These are phyloP conservation scores for Talaromyces sp. DNA, from an alignment of 2,329 filamentous ascomycete genomes.

Conservation along the genomic window DNA sequence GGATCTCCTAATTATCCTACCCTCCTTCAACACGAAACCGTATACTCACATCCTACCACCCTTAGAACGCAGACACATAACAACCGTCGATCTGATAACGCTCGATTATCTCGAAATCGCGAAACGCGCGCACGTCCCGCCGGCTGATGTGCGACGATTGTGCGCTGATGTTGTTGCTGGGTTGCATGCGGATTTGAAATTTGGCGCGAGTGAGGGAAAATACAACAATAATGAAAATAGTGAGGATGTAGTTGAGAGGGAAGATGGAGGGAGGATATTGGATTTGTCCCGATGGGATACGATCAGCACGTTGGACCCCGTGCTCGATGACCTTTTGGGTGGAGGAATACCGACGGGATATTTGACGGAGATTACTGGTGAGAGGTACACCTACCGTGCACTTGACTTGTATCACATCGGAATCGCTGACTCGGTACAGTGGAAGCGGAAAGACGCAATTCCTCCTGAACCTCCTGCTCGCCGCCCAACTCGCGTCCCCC, in stretches of 20 bases:
- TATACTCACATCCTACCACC: conserved; percentile 73
- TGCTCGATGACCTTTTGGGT: conserved; percentile 66
- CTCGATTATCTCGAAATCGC: conserved; percentile 79
- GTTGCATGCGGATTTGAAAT: conserved; percentile 61
- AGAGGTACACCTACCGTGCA: conserved; percentile 57
- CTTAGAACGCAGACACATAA: conserved; percentile 74
- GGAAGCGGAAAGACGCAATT: conserved; percentile 95
- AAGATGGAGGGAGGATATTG: conserved; percentile 27
- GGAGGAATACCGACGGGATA: conserved; percentile 79
- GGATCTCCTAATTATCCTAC: conserved; percentile 79
- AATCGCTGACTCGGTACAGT: conserved; percentile 39
- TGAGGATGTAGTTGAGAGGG: conserved; percentile 21
- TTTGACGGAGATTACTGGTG: conserved; percentile 85
- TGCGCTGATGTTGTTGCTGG: conserved; percentile 63
- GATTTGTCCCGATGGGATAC: conserved; percentile 47
- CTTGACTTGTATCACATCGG: too few relatives aligned
- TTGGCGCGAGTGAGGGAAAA: conserved; percentile 22
- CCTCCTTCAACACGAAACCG: conserved; percentile 68
- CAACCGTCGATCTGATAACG: conserved; percentile 78
- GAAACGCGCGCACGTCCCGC: conserved; percentile 76
- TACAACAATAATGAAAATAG: conserved; percentile 18
- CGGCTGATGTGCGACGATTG: conserved; percentile 74
- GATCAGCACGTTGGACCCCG: conserved; percentile 77
- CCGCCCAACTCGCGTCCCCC: conserved; percentile 75
- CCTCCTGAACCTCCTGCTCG: conserved; percentile 77